Percentiles rank a stretch among this genome's conserved stretches.
Evolutionary conservation across 768 basidiomycete genomes (phyloP).

Genomic region (Mycena polygramma): DNA sequence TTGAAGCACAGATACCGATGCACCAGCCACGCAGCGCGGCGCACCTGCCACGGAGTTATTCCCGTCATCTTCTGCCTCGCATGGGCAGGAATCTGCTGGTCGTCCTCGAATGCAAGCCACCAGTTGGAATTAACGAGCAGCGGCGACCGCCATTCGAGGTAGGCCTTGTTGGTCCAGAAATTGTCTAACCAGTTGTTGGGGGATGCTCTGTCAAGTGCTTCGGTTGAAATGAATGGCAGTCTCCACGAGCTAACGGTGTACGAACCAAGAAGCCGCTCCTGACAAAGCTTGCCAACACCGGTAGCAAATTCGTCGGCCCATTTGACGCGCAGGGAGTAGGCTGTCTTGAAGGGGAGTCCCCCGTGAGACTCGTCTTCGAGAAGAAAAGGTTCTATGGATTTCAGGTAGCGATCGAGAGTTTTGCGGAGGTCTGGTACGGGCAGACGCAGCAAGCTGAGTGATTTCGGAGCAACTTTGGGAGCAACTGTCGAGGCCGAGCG

Average conservation of each 20-base stretch:
- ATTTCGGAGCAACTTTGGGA: constrained; percentile 43
- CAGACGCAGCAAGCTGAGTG: constrained; percentile 69
- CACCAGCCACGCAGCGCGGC: constrained; percentile 86
- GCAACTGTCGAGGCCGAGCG: constrained; percentile 38
- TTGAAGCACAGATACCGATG: constrained; percentile 82
- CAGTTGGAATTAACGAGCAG: constrained; percentile 94
- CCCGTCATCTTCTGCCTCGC: constrained; percentile 55
- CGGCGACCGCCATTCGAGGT: constrained; percentile 89
- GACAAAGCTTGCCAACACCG: constrained; percentile 77
- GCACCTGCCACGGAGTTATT: constrained; percentile 86
- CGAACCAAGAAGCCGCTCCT: constrained; percentile 80
- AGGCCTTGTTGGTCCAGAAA: constrained; percentile 90
- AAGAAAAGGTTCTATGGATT: constrained; percentile 83
- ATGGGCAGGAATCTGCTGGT: constrained; percentile 69
- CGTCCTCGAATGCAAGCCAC: constrained; percentile 92
- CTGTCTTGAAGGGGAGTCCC: constrained; percentile 62
- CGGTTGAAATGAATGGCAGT: constrained; percentile 37
- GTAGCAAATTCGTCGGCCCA: constrained; percentile 78
- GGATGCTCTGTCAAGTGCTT: constrained; percentile 85
- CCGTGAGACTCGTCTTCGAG: constrained; percentile 78
- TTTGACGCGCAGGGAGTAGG: constrained; percentile 66
- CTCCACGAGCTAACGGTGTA: constrained; percentile 21
- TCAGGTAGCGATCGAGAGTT: constrained; percentile 83
- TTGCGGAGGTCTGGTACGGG: constrained; percentile 85
- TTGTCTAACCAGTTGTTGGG: constrained; percentile 95